phyloP scores from a whole-genome alignment of 768 basidiomycete species.

The Mycena albidolilacea region DNA sequence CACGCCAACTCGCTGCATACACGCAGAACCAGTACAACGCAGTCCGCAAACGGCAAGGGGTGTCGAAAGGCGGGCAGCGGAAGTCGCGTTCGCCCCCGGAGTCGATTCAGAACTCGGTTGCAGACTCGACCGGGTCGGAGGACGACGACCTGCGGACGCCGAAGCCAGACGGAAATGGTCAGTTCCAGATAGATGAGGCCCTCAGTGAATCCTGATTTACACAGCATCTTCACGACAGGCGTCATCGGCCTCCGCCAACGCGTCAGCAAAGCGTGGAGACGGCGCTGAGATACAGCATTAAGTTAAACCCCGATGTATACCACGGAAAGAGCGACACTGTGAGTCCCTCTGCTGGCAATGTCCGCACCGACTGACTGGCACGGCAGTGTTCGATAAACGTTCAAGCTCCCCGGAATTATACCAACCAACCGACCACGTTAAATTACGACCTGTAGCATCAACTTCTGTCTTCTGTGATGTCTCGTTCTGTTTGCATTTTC shows the following conservation, averaged over 20 bases:
- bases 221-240: conserved; percentile 33
- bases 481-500: conserved; percentile 15
- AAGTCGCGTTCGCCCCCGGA: neutral
- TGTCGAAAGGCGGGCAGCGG: conserved; percentile 2
- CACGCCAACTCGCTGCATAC: conserved; percentile 57
- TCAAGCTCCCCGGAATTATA: conserved; percentile 3
- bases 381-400: conserved; percentile 5
- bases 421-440: neutral
- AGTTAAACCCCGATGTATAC: conserved; percentile 3
- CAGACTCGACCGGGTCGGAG: conserved; percentile 1
- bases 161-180: conserved; percentile 29
- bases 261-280: conserved; percentile 39
- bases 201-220: conserved; percentile 26
- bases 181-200: neutral
- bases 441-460: conserved; percentile 23
- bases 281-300: neutral
- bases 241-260: conserved; percentile 22
- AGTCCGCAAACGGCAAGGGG: conserved; percentile 38
- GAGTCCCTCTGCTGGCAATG: neutral
- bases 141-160: conserved; percentile 28
- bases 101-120: neutral
- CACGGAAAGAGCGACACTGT: conserved; percentile 12
- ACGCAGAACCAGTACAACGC: conserved; percentile 60
- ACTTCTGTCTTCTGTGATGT: neutral
- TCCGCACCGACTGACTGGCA: neutral